These are phyloP conservation scores for Xerocomus potaroensis DNA, from an alignment of 768 basidiomycete species.

Conservation along the genomic window DNA sequence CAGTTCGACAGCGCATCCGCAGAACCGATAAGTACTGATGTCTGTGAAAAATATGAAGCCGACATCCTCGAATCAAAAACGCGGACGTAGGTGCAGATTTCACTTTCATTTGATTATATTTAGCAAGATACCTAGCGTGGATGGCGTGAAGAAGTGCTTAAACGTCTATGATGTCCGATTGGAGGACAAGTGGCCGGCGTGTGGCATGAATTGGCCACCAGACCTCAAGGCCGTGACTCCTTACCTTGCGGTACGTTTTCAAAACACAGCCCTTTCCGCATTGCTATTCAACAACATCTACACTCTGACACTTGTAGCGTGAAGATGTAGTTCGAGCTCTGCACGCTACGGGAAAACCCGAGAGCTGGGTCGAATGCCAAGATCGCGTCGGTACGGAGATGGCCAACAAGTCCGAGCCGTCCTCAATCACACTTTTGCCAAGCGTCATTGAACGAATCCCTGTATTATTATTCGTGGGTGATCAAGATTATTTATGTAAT, in stretches of 20 bases:
- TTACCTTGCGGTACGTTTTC: constrained; percentile 70
- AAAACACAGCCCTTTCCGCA: not conserved
- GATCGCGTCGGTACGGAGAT: constrained; percentile 62
- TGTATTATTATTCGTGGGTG: constrained; percentile 89
- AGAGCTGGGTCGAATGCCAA: constrained; percentile 87
- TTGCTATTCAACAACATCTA: not conserved
- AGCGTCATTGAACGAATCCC: constrained; percentile 73
- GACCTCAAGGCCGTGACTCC: constrained; percentile 70
- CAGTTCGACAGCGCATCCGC: constrained; percentile 36
- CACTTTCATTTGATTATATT: not conserved
- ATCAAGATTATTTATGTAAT: constrained; percentile 97
- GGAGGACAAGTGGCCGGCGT: constrained; percentile 80
- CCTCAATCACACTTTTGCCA: constrained; percentile 76
- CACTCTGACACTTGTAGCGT: constrained; percentile 44
- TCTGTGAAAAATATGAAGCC: constrained; percentile 59
- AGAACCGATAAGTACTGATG: constrained; percentile 51
- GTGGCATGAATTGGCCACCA: constrained; percentile 98
- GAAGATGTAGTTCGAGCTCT: constrained; percentile 76
- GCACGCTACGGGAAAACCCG: constrained; percentile 73
- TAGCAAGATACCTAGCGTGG: constrained; percentile 42
- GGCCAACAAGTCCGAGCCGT: constrained; percentile 48
- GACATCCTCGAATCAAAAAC: constrained; percentile 32
- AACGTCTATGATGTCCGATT: constrained; percentile 95
- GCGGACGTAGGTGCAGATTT: constrained; percentile 18
- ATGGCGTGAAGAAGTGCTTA: constrained; percentile 72